Conservation (phyloP, 176 grass and related monocot genomes). For the Tillandsia leiboldiana region DNA sequence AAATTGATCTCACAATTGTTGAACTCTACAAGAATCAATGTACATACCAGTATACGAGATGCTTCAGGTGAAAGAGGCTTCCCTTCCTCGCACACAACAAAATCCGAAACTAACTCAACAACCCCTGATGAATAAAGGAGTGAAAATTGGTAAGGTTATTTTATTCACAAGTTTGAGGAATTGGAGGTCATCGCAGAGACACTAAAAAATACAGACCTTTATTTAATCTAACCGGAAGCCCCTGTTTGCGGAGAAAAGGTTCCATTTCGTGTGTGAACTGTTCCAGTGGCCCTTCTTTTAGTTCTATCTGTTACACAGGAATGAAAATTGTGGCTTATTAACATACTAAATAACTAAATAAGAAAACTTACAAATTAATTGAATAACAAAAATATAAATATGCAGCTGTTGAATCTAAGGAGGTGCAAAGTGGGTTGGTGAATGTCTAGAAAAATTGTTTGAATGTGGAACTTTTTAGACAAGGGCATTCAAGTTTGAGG, state of each 20-base stretch:
- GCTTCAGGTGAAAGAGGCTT: constrained; percentile 74
- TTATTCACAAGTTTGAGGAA: background rate
- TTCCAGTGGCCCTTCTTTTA: constrained; percentile 92
- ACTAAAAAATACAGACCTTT: constrained; percentile 48
- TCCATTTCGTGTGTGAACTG: constrained; percentile 98
- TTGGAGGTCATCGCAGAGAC: background rate
- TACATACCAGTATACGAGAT: constrained; percentile 63
- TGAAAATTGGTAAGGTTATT: background rate
- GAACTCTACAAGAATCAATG: background rate
- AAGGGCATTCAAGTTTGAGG: no score
- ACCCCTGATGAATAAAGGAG: constrained; percentile 34
- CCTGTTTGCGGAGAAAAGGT: constrained; percentile 76
- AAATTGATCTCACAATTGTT: background rate
- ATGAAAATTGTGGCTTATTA: background rate
- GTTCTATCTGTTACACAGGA: constrained; percentile 46
- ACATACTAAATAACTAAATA: constrained; percentile 5
- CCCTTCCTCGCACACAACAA: constrained; percentile 86
- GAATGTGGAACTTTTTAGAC: no score
- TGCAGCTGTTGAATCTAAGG: background rate
- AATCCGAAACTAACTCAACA: constrained; percentile 79
- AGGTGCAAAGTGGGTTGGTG: no score
- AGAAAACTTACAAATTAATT: background rate
- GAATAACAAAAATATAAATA: background rate
- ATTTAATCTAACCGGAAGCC: constrained; percentile 78
- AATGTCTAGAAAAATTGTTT: no score